Conservation (phyloP, 164 flowering plant species). For the Piper betle region DNA sequence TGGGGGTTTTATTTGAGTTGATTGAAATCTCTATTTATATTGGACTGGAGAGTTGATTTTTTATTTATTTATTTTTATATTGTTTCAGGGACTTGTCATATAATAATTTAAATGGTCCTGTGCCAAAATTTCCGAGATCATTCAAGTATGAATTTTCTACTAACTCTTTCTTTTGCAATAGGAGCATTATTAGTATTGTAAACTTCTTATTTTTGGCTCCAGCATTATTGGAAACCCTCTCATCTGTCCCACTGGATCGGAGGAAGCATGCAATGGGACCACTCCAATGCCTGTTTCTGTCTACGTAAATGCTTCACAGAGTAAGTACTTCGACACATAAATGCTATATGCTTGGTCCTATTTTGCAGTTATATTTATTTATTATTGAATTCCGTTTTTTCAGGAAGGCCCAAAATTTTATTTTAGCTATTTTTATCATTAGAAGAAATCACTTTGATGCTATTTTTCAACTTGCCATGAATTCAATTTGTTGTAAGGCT, state of each 20-base stretch:
- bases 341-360: background rate
- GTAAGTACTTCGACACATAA: conserved; percentile 21
- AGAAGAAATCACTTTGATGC: too few species aligned
- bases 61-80: conserved; percentile 1
- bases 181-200: background rate
- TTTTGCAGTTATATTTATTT: too few species aligned
- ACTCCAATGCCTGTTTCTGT: conserved; percentile 61
- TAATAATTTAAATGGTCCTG: conserved; percentile 88
- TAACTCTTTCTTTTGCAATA: background rate
- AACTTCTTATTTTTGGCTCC: conserved; percentile 8
- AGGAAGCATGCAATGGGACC: conserved; percentile 62
- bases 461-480: too few species aligned
- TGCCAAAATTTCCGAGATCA: conserved; percentile 67
- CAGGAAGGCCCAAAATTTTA: too few species aligned
- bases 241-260: conserved; percentile 74
- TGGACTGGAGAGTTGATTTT: background rate
- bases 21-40: background rate
- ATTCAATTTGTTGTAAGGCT: too few species aligned
- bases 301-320: conserved; percentile 43
- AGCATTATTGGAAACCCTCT: conserved; percentile 89
- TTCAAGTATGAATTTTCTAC: conserved; percentile 38
- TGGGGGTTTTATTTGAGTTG: background rate
- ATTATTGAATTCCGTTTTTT: too few species aligned
- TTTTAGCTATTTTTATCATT: too few species aligned
- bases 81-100: conserved; percentile 79